These are phyloP conservation scores for Paecilomyces dactylethromorphus DNA, from an alignment of 2,329 filamentous ascomycete species.

Conservation along the genomic window DNA sequence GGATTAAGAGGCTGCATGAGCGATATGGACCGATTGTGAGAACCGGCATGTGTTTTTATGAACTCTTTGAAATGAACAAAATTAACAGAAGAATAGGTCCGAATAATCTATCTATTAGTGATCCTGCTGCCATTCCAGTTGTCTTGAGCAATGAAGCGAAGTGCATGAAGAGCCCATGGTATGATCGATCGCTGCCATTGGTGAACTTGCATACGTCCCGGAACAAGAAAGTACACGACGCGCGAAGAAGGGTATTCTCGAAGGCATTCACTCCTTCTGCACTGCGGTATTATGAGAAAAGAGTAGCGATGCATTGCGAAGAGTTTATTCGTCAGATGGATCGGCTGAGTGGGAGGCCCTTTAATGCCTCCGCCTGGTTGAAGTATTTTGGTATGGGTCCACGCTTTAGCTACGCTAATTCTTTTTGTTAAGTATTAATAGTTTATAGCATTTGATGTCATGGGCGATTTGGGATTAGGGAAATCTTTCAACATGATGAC, in stretches of 20 bases:
- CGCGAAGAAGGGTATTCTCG: neutral
- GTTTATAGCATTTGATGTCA: neutral
- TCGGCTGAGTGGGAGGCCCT: neutral
- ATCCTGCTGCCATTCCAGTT: neutral
- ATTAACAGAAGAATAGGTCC: neutral
- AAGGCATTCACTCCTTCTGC: neutral
- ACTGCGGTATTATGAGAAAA: neutral
- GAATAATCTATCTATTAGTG: neutral
- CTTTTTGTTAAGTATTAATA: neutral
- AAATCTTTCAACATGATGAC: neutral
- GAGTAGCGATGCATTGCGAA: neutral
- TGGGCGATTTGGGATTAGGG: neutral
- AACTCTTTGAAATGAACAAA: neutral
- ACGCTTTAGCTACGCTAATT: neutral
- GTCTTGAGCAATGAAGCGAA: neutral
- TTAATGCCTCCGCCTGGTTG: neutral
- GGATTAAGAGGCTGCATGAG: neutral
- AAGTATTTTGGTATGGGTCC: neutral
- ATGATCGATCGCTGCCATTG: neutral
- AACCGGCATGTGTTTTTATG: neutral
- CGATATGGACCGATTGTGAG: neutral
- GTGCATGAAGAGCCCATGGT: neutral
- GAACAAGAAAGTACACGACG: neutral
- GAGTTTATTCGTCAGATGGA: neutral
- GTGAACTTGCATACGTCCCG: neutral